These are phyloP conservation scores for Penicillium brevicompactum DNA, from an alignment of 2,329 filamentous ascomycete genomes.

Conservation along the genomic window DNA sequence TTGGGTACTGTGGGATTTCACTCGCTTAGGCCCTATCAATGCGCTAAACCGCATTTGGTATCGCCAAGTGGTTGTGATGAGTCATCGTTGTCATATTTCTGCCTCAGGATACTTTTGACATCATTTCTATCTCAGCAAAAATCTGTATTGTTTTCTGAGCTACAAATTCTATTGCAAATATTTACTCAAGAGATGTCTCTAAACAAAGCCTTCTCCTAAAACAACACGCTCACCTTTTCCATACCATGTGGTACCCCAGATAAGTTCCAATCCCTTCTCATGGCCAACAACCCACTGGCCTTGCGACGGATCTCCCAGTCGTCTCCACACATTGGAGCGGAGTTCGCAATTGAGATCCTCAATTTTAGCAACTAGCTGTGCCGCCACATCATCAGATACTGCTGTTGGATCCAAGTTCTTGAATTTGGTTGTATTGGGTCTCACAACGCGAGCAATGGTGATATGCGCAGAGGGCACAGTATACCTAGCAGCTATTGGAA, in stretches of 20 bases:
- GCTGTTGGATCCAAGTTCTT: slow-evolving; percentile 34
- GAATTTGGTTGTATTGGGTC: slow-evolving; percentile 58
- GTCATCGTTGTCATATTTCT: slow-evolving; percentile 13
- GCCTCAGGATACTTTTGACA: neutral
- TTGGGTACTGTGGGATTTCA: slow-evolving; percentile 46
- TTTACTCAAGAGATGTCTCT: neutral
- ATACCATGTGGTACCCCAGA: slow-evolving; percentile 82
- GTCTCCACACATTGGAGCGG: slow-evolving; percentile 68
- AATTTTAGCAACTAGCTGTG: slow-evolving; percentile 67
- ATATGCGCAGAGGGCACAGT: slow-evolving; percentile 88
- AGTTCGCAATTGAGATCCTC: slow-evolving; percentile 79
- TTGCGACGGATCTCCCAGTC: slow-evolving; percentile 40
- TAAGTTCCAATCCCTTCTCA: slow-evolving; percentile 75
- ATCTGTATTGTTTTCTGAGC: neutral
- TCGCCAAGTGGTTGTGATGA: slow-evolving; percentile 23
- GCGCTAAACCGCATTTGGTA: slow-evolving; percentile 34
- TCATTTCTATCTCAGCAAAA: neutral
- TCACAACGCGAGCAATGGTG: slow-evolving; percentile 80
- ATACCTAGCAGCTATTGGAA: slow-evolving; percentile 77
- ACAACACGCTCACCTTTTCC: slow-evolving; percentile 73
- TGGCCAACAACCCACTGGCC: slow-evolving; percentile 88
- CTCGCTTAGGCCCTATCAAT: slow-evolving; percentile 48
- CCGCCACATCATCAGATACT: slow-evolving; percentile 53
- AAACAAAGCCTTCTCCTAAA: slow-evolving; percentile 53
- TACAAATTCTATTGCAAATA: neutral